Evolutionary conservation across 768 basidiomycete genomes (phyloP).

Genomic region (Kwoniella sp.): DNA sequence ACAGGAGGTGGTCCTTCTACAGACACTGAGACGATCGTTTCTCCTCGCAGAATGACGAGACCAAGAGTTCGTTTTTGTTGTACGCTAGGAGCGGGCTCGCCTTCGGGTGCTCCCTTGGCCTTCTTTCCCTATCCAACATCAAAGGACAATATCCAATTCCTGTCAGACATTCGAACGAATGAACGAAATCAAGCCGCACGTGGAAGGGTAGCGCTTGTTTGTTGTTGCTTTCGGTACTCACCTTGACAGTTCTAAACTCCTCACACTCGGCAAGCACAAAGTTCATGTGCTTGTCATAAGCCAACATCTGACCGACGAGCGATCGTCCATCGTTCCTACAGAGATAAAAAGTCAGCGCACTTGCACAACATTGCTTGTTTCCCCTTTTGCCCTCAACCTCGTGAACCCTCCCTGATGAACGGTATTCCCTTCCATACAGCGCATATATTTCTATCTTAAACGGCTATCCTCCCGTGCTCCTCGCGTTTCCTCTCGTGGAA

Average conservation of each 20-base stretch:
- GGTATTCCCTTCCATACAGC: too few species aligned
- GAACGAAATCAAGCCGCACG: neutral
- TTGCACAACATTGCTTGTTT: neutral
- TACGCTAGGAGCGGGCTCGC: conserved; percentile 64
- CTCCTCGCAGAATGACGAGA: conserved; percentile 94
- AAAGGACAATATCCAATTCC: too few species aligned
- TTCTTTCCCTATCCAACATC: conserved; percentile 57
- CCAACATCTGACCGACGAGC: conserved; percentile 97
- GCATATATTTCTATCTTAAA: too few species aligned
- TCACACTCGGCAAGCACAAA: conserved; percentile 97
- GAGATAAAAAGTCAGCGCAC: neutral
- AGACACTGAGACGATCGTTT: conserved; percentile 89
- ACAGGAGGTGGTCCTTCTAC: conserved; percentile 95
- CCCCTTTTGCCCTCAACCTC: neutral
- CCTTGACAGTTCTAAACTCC: conserved; percentile 94
- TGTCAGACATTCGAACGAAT: too few species aligned
- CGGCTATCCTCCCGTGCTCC: too few species aligned
- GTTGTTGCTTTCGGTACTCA: conserved; percentile 57
- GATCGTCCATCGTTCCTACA: conserved; percentile 77
- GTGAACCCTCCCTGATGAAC: too few species aligned
- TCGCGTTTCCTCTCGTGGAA: too few species aligned
- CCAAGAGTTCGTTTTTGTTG: conserved; percentile 96
- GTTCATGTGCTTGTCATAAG: conserved; percentile 99
- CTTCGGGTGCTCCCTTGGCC: conserved; percentile 62
- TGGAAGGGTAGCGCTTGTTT: too few species aligned